These are phyloP conservation scores for Tolypocladium amazonense DNA, from an alignment of 2,329 filamentous ascomycete genomes.

Conservation along the genomic window DNA sequence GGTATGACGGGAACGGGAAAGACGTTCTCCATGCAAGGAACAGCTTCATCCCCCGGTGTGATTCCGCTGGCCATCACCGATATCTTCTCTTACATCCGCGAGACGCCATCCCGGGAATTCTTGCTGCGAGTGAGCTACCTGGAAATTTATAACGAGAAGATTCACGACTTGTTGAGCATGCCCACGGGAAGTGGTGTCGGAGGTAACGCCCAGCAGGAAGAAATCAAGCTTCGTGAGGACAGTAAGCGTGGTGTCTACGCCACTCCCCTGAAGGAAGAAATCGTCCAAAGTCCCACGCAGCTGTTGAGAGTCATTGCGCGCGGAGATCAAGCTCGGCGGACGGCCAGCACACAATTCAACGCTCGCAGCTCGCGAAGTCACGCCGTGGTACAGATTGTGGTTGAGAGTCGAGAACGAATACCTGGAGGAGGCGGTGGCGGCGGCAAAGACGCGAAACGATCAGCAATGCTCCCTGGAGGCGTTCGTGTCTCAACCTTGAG, in stretches of 20 bases:
- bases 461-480: conserved; percentile 67
- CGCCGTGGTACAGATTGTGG: conserved; percentile 95
- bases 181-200: conserved; percentile 47
- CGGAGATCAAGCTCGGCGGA: conserved; percentile 81
- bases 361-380: conserved; percentile 94
- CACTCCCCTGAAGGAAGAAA: conserved; percentile 92
- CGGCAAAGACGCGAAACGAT: conserved; percentile 44
- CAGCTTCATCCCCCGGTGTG: conserved; percentile 86
- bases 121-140: conserved; percentile 92
- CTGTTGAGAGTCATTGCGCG: conserved; percentile 88
- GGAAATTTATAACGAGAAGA: conserved; percentile 98
- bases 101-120: conserved; percentile 91
- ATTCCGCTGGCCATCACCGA: conserved; percentile 96
- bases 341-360: conserved; percentile 95
- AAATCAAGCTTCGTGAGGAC: conserved; percentile 95
- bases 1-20: conserved; percentile 99
- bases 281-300: conserved; percentile 95
- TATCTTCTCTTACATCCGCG: conserved; percentile 97
- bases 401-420: conserved; percentile 85
- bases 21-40: conserved; percentile 99
- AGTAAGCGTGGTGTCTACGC: conserved; percentile 95
- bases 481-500: conserved; percentile 93
- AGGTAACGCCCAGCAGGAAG: conserved; percentile 56
- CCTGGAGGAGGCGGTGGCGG: conserved; percentile 41
- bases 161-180: conserved; percentile 83